Evolutionary conservation across 2,329 filamentous ascomycete genomes (phyloP), one percentile per base, ranked within the genome.

Genomic region (Plectosphaerella sp.): DNA sequence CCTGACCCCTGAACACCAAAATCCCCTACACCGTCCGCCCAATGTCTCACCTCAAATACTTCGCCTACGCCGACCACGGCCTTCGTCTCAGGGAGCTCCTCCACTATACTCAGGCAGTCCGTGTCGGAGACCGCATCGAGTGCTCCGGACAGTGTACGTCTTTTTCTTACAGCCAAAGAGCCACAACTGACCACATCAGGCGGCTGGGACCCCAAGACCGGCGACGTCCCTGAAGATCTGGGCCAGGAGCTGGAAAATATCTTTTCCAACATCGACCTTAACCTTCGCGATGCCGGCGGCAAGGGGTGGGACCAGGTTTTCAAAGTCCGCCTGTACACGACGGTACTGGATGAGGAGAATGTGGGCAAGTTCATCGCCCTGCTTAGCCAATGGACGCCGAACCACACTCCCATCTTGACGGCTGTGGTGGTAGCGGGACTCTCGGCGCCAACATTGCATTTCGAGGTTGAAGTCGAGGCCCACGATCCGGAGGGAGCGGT

Each of bases 281-380:
- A 58, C 9, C 59, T 80, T 5, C 69, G 66, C 33, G 51, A 69
- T 16, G 75, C 75, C 1, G 77, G 77, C 5, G 75, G 74, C 1
- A 69, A 75, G 52, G 74, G 73, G 4, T 77, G 72, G 73, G 59
- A 58, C 42, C 72, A 79, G 55, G 77, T 80, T 1, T 74, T 62
- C 56, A 63, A 62, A 1, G 62, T 73, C 4, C 67, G 64, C n/a
- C 65, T 65, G 3, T 74, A 73, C 52, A 65, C 69, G 51, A 55
- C 65, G 1, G 62, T 60, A 0, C 58, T 71, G 2, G 65, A 68
- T 33, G 56, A 69, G 11, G 65, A 71, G 45, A 60, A 56, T 1
- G 12, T 65, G 7, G 50, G 65, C 7, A 68, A 71, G 33, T 62
- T 59, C 6, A 15, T 67, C 7, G 48, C 65, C 12, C 70, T 73